Evolutionary conservation across 371 early-diverging fungal species (phyloP).

Genomic region (Coemansia sp.): DNA sequence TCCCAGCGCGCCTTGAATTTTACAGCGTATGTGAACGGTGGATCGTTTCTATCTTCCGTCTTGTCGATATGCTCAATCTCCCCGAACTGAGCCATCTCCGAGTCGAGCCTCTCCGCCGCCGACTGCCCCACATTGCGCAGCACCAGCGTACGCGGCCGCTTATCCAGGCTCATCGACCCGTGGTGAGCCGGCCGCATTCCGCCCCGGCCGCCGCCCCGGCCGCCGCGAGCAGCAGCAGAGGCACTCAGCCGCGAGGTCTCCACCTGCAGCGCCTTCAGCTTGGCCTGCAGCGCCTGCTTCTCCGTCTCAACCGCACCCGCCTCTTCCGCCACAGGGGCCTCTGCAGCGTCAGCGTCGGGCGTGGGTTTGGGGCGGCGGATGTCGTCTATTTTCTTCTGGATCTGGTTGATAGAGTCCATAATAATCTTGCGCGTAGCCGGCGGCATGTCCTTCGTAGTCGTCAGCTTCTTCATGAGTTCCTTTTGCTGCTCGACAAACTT

Average conservation of each 20-base stretch:
- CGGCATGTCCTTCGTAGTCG: slow-evolving; percentile 38
- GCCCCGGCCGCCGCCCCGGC: slow-evolving; percentile 2
- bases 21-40: slow-evolving; percentile 41
- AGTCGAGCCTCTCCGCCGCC: slow-evolving; percentile 27
- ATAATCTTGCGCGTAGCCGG: slow-evolving; percentile 45
- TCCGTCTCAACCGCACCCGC: slow-evolving; percentile 14
- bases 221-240: no score
- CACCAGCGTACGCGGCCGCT: slow-evolving; percentile 39
- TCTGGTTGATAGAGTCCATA: slow-evolving; percentile 48
- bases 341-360: not conserved
- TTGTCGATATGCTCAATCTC: slow-evolving; percentile 34
- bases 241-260: slow-evolving; percentile 34
- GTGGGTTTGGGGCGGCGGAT: slow-evolving; percentile 20
- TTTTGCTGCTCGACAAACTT: slow-evolving; percentile 47
- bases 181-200: slow-evolving; percentile 7
- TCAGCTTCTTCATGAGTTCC: slow-evolving; percentile 45
- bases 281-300: slow-evolving; percentile 30
- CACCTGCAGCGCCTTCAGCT: slow-evolving; percentile 26
- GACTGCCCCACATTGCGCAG: slow-evolving; percentile 28
- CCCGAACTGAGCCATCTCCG: slow-evolving; percentile 45
- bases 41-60: slow-evolving; percentile 8
- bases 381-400: slow-evolving; percentile 37
- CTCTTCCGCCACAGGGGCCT: not conserved
- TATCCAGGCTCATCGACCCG: slow-evolving; percentile 42
- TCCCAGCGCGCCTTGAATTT: slow-evolving; percentile 43